Percentiles rank a stretch among this genome's conserved stretches.
Evolutionary conservation across 2,329 filamentous ascomycete species (phyloP).

Genomic region (Aspergillus puulaauensis): DNA sequence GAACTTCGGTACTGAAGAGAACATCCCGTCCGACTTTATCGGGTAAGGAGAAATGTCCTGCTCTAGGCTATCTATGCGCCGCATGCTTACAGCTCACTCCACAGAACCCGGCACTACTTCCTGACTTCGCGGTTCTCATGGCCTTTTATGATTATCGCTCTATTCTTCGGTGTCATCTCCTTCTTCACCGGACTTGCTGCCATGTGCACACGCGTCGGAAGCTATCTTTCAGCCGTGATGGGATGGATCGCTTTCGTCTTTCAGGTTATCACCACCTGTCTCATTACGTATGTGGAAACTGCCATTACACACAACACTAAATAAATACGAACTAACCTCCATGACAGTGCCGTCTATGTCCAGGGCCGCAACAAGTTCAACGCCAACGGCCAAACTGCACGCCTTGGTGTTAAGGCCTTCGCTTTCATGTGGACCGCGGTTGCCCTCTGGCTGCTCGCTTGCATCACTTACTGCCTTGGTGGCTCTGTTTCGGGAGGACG

Average conservation of each 20-base stretch:
- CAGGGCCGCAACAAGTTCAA: conserved; percentile 58
- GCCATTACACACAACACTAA: not conserved
- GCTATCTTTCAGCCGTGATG: conserved; percentile 53
- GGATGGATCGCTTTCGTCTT: conserved; percentile 57
- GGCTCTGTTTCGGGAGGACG: conserved; percentile 32
- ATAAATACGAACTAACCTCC: conserved; percentile 7
- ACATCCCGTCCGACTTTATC: conserved; percentile 56
- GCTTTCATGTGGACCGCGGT: conserved; percentile 63
- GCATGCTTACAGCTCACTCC: not conserved
- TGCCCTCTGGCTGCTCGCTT: conserved; percentile 55
- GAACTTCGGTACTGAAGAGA: conserved; percentile 60
- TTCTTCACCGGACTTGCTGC: conserved; percentile 48
- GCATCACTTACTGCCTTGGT: conserved; percentile 57
- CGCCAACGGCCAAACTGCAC: conserved; percentile 47
- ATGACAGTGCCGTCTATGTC: conserved; percentile 57
- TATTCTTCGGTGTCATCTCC: conserved; percentile 66
- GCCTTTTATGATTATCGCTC: conserved; percentile 81
- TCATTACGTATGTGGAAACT: conserved; percentile 61
- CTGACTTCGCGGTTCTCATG: conserved; percentile 90
- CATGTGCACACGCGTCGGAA: conserved; percentile 53
- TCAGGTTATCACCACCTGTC: conserved; percentile 55
- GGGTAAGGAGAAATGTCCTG: conserved; percentile 41
- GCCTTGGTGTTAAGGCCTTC: conserved; percentile 58
- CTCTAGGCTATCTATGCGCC: not conserved
- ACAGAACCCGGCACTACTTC: conserved; percentile 66